phyloP scores from a whole-genome alignment of 257 asterid genomes.

The Gentiana macrophylla region DNA sequence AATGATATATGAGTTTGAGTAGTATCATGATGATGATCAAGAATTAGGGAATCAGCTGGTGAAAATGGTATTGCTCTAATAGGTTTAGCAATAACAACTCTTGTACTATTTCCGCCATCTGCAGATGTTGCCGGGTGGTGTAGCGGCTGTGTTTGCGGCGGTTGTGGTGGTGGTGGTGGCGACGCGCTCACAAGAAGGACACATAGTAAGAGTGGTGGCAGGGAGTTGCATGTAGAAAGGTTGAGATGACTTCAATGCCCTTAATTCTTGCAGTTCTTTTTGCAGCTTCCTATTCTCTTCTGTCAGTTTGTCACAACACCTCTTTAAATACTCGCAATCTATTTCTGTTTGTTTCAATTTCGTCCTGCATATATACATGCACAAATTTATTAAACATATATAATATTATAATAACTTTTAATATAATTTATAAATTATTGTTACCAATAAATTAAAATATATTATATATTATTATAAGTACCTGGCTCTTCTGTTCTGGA shows the following conservation, averaged over 20 bases:
- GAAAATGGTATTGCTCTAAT: conserved; percentile 17
- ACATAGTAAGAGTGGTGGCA: conserved; percentile 85
- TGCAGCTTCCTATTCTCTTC: conserved; percentile 80
- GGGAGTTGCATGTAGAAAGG: conserved; percentile 91
- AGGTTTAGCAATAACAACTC: conserved; percentile 19
- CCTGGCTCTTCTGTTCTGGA: conserved; percentile 95
- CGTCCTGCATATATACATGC: conserved; percentile 34
- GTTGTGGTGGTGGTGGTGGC: conserved; percentile 29
- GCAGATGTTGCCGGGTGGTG: conserved; percentile 1
- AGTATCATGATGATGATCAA: conserved; percentile 8
- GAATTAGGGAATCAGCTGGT: neutral
- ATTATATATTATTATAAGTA: conserved; percentile 3
- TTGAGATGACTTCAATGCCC: conserved; percentile 68
- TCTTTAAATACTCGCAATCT: conserved; percentile 86
- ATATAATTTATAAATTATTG: too few species aligned
- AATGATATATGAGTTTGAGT: conserved; percentile 1
- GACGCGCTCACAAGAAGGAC: conserved; percentile 81
- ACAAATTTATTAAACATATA: neutral
- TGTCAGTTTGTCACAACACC: conserved; percentile 72
- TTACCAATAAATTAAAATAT: too few species aligned
- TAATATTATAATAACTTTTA: too few species aligned
- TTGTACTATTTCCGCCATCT: neutral
- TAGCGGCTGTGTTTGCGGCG: neutral
- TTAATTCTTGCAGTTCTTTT: conserved; percentile 75
- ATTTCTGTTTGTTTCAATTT: conserved; percentile 95